Conservation (phyloP, 2,329 filamentous ascomycete species). For the Chrysoporthe cubensis region DNA sequence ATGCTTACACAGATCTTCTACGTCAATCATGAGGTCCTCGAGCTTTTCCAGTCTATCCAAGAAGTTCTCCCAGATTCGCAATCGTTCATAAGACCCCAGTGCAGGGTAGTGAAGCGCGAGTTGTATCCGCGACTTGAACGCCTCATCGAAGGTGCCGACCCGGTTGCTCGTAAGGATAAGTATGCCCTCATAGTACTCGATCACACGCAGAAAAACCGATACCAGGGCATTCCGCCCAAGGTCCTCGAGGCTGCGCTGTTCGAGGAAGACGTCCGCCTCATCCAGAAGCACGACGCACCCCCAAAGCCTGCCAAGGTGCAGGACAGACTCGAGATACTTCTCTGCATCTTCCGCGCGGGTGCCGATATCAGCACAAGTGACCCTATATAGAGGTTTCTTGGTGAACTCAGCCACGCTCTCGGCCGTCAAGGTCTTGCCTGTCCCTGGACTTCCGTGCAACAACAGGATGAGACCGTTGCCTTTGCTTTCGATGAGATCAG, state of each 20-base stretch:
- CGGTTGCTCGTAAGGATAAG: conserved; percentile 40
- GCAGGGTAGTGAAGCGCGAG: conserved; percentile 35
- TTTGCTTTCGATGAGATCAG: not conserved
- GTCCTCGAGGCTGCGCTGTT: conserved; percentile 35
- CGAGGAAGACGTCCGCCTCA: conserved; percentile 42
- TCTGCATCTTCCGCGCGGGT: conserved; percentile 38
- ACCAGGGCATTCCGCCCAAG: conserved; percentile 40
- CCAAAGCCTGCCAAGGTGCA: conserved; percentile 40
- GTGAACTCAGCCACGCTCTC: conserved; percentile 43
- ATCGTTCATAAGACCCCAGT: conserved; percentile 26
- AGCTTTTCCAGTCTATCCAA: conserved; percentile 28
- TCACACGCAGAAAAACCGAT: conserved; percentile 38
- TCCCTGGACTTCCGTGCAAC: conserved; percentile 41
- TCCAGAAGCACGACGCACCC: conserved; percentile 38
- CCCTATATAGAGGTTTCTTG: conserved; percentile 40
- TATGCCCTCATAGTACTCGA: conserved; percentile 39
- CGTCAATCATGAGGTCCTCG: conserved; percentile 16
- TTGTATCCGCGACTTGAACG: conserved; percentile 40
- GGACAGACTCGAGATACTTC: conserved; percentile 37
- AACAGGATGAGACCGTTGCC: conserved; percentile 34
- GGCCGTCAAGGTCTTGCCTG: conserved; percentile 43
- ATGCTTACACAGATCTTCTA: not conserved
- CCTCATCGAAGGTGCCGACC: conserved; percentile 38
- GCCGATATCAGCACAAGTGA: conserved; percentile 44
- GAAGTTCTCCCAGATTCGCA: conserved; percentile 36